These are phyloP conservation scores for Vitis hybrid DNA, from an alignment of 177 flowering plant genomes.

Conservation along the genomic window DNA sequence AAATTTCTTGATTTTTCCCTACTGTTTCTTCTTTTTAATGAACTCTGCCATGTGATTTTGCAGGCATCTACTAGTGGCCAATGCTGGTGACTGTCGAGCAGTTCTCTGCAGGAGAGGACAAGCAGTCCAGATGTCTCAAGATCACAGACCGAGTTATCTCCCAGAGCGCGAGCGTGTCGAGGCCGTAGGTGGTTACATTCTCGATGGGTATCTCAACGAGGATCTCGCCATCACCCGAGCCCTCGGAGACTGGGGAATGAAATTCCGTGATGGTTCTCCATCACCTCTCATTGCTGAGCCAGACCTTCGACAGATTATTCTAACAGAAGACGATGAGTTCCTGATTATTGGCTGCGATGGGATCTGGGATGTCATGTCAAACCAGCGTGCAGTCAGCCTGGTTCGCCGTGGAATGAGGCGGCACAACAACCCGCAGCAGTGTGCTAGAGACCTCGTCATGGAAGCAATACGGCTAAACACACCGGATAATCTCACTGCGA, in stretches of 20 bases:
- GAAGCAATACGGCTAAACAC: conserved; percentile 61
- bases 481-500: conserved; percentile 64
- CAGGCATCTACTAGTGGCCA: conserved; percentile 42
- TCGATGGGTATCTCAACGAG: conserved; percentile 50
- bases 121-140: conserved; percentile 59
- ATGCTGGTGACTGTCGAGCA: conserved; percentile 73
- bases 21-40: background rate
- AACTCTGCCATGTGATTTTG: conserved; percentile 4
- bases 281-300: conserved; percentile 81
- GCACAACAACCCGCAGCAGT: conserved; percentile 61
- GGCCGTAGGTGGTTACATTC: conserved; percentile 47
- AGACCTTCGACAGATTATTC: conserved; percentile 40
- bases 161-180: conserved; percentile 49
- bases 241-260: conserved; percentile 83
- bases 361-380: conserved; percentile 80
- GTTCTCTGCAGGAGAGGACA: conserved; percentile 59
- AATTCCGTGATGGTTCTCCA: conserved; percentile 44
- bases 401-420: conserved; percentile 57
- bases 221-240: conserved; percentile 57
- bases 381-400: conserved; percentile 60
- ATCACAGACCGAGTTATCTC: conserved; percentile 44
- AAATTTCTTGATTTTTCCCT: background rate
- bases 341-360: conserved; percentile 81
- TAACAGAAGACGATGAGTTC: conserved; percentile 76
- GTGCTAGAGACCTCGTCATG: conserved; percentile 65